Evolutionary conservation across 371 early-diverging fungal species (phyloP).

Genomic region (Scutellospora calospora): DNA sequence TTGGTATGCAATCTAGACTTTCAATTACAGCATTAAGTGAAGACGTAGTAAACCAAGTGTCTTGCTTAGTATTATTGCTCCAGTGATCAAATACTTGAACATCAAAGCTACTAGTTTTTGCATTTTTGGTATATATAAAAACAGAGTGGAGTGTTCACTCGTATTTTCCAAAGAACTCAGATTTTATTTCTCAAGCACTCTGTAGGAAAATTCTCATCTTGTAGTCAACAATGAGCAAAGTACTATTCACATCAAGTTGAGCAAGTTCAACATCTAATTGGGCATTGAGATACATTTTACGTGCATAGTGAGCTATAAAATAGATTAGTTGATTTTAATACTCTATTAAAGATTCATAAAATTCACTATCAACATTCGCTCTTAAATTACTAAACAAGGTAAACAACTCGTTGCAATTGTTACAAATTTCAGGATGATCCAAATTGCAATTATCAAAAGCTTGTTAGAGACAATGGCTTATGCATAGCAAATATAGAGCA

Average conservation of each 20-base stretch:
- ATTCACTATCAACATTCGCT: no score
- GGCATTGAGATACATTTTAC: background rate
- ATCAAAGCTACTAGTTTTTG: background rate
- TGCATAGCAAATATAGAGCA: no score
- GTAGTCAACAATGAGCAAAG: background rate
- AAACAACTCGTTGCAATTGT: no score
- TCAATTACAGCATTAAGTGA: background rate
- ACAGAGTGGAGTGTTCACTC: background rate
- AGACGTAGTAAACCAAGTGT: background rate
- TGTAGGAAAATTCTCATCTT: background rate
- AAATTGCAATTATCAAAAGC: no score
- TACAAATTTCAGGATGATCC: no score
- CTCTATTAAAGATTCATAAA: no score
- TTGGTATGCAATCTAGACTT: background rate
- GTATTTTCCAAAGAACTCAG: background rate
- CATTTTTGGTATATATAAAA: background rate
- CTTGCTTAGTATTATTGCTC: background rate
- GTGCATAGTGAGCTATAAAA: no score
- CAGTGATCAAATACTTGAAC: background rate
- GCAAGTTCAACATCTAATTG: no score
- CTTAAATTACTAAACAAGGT: no score
- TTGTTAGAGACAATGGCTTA: no score
- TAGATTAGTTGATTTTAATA: no score
- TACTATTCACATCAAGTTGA: no score
- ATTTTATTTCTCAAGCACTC: background rate